Evolutionary conservation across 495 filamentous ascomycete species (phyloP).

Genomic region (Penicillium desertorum): DNA sequence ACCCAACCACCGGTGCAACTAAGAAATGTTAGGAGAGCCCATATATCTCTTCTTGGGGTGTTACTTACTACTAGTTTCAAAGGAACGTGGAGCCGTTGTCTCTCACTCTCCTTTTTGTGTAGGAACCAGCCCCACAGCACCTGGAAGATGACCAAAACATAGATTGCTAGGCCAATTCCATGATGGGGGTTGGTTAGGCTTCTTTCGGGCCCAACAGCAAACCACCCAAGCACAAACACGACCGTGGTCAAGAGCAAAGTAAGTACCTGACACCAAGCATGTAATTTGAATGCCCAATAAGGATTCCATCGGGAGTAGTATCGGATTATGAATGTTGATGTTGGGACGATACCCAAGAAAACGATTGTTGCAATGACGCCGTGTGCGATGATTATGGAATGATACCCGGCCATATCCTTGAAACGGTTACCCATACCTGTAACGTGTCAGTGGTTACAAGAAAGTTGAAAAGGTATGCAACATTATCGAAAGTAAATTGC

Average conservation of each 20-base stretch:
- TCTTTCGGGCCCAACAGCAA: constrained; percentile 48
- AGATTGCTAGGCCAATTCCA: constrained; percentile 89
- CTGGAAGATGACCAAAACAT: constrained; percentile 79
- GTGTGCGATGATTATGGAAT: constrained; percentile 76
- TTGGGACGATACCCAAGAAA: constrained; percentile 80
- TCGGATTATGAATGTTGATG: constrained; percentile 72
- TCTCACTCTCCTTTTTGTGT: constrained; percentile 60
- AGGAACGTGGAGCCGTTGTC: constrained; percentile 56
- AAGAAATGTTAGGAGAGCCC: neutral
- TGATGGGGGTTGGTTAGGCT: constrained; percentile 92
- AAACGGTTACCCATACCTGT: constrained; percentile 95
- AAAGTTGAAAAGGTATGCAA: neutral
- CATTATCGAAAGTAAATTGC: neutral
- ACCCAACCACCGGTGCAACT: constrained; percentile 86
- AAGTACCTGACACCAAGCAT: constrained; percentile 85
- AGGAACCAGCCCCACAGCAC: constrained; percentile 73
- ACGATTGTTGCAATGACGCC: constrained; percentile 83
- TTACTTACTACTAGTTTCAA: constrained; percentile 65
- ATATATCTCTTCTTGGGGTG: neutral
- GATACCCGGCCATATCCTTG: constrained; percentile 69
- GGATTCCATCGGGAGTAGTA: constrained; percentile 66
- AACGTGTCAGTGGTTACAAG: constrained; percentile 7
- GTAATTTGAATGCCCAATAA: constrained; percentile 67
- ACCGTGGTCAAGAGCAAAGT: constrained; percentile 45
- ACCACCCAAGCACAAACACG: constrained; percentile 34